These are phyloP conservation scores for Pseudisothecium myosuroides DNA, from an alignment of 225 moss, liverwort and hornwort genomes.

Conservation along the genomic window DNA sequence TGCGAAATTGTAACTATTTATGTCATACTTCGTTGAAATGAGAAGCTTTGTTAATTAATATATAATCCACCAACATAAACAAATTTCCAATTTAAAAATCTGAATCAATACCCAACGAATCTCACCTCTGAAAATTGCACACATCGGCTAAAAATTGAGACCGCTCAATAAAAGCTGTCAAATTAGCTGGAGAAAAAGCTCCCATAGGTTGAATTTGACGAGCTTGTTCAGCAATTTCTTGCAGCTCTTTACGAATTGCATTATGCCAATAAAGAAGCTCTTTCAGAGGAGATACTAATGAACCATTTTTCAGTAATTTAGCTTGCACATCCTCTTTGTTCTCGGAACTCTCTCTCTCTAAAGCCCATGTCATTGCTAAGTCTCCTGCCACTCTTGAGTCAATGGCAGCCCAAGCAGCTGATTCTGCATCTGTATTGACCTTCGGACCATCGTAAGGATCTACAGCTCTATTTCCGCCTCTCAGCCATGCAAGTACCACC, in stretches of 20 bases:
- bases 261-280: slow-evolving; percentile 94
- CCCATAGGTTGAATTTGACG: slow-evolving; percentile 52
- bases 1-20: neutral
- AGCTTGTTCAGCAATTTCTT: slow-evolving; percentile 71
- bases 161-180: slow-evolving; percentile 83
- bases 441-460: slow-evolving; percentile 13
- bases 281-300: slow-evolving; percentile 55
- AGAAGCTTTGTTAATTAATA: neutral
- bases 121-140: slow-evolving; percentile 82
- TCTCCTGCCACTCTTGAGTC: slow-evolving; percentile 43
- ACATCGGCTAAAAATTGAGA: slow-evolving; percentile 90
- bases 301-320: slow-evolving; percentile 23
- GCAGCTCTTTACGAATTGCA: slow-evolving; percentile 81
- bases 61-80: neutral
- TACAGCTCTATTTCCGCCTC: slow-evolving; percentile 54
- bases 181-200: slow-evolving; percentile 40
- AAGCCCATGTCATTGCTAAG: slow-evolving; percentile 31
- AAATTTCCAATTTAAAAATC: neutral
- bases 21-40: neutral
- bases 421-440: slow-evolving; percentile 22
- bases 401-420: slow-evolving; percentile 38
- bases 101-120: neutral
- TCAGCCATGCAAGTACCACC: slow-evolving; percentile 93
- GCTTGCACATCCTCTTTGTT: slow-evolving; percentile 30
- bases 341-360: slow-evolving; percentile 19